Evolutionary conservation across 352 stramenopile genomes (phyloP).

Genomic region (Globisporangium rhizosaccharum): DNA sequence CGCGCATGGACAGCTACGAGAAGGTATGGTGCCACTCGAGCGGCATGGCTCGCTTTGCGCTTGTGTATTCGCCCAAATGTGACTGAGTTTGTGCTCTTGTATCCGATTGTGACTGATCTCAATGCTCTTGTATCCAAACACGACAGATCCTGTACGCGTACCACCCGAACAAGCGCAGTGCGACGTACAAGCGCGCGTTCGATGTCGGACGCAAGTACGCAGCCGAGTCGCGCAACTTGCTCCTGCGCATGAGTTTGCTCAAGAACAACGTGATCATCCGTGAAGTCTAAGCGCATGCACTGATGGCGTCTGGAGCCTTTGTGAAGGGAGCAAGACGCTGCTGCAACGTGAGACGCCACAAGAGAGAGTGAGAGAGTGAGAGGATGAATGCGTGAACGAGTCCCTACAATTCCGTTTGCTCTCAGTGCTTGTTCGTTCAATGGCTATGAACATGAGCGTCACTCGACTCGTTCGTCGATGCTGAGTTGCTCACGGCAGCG

Average conservation of each 20-base stretch:
- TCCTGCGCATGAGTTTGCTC: slow-evolving; percentile 82
- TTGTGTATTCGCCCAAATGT: too few relatives aligned
- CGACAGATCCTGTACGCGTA: slow-evolving; percentile 73
- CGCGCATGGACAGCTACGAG: slow-evolving; percentile 85
- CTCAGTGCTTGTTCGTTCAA: too few relatives aligned
- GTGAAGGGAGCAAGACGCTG: background rate
- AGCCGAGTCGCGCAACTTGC: slow-evolving; percentile 72
- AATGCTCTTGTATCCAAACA: background rate
- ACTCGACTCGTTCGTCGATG: too few relatives aligned
- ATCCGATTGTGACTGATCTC: background rate
- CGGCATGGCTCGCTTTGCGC: too few relatives aligned
- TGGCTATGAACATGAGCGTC: too few relatives aligned
- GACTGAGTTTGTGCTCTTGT: too few relatives aligned
- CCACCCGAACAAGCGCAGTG: slow-evolving; percentile 69
- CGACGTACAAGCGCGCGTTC: slow-evolving; percentile 76
- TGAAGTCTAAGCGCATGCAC: slow-evolving; percentile 32
- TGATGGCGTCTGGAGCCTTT: background rate
- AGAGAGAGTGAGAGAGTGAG: background rate
- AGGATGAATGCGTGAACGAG: background rate
- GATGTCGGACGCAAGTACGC: slow-evolving; percentile 78
- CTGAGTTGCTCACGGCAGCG: too few relatives aligned
- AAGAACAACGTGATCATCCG: slow-evolving; percentile 84
- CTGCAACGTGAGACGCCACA: background rate
- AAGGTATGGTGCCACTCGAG: slow-evolving; percentile 36
- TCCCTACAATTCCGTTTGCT: too few relatives aligned